Evolutionary conservation across 192 early-diverging fungal genomes (phyloP).

Genomic region (Entomortierella parvispora): DNA sequence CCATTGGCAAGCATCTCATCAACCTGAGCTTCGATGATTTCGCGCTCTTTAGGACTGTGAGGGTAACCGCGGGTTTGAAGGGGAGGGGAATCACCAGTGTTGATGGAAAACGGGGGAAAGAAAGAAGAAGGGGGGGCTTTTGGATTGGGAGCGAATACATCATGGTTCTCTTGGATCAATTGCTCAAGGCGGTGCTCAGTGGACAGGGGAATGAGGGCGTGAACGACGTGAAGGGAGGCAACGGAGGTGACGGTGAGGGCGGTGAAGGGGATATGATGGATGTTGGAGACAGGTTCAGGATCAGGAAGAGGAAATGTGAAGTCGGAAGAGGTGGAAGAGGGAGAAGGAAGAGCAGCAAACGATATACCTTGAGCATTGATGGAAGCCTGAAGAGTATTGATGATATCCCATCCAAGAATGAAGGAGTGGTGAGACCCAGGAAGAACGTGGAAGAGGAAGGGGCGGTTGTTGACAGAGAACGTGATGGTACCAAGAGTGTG

Average conservation of each 20-base stretch:
- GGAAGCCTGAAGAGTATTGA: not conserved
- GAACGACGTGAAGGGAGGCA: not conserved
- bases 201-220: not conserved
- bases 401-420: conserved; percentile 2
- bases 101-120: not conserved
- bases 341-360: no score
- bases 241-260: no score
- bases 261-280: no score
- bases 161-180: conserved; percentile 3
- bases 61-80: not conserved
- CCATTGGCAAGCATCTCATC: conserved; percentile 42
- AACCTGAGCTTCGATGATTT: conserved; percentile 18
- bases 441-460: not conserved
- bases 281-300: no score
- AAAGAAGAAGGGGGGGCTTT: conserved; percentile 2
- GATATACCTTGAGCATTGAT: not conserved
- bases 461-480: not conserved
- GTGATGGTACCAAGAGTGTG: not conserved
- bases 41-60: not conserved
- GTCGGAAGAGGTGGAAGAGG: no score
- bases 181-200: not conserved
- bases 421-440: not conserved
- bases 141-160: conserved; percentile 8
- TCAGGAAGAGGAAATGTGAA: no score
- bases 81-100: not conserved